Percentiles rank a stretch among this genome's conserved stretches.
Conservation (phyloP, 2,329 filamentous ascomycete genomes). For the Fusarium liriodendri region DNA sequence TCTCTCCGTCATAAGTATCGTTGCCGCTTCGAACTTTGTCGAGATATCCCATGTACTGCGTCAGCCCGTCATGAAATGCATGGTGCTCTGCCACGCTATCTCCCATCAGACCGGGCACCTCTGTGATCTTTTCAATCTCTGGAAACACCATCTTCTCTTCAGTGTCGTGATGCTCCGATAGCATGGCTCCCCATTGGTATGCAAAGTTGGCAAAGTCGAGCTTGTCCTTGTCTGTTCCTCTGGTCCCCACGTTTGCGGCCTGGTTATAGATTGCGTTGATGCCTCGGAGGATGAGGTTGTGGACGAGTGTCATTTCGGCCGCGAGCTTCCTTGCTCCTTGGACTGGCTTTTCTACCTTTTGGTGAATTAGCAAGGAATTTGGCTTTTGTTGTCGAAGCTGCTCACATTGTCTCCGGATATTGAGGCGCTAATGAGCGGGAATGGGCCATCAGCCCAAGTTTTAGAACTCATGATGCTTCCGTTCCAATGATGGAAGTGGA, state of each 20-base stretch:
- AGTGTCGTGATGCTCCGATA: constrained; percentile 52
- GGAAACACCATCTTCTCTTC: constrained; percentile 56
- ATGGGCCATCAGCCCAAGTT: constrained; percentile 50
- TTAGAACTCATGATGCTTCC: constrained; percentile 28
- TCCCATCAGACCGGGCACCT: constrained; percentile 53
- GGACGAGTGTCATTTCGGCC: constrained; percentile 49
- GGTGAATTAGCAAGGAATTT: background rate
- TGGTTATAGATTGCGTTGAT: constrained; percentile 54
- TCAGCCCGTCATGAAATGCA: constrained; percentile 51
- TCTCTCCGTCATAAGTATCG: constrained; percentile 47
- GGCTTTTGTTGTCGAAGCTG: background rate
- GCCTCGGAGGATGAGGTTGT: constrained; percentile 52
- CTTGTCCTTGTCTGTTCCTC: constrained; percentile 46
- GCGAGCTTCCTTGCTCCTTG: constrained; percentile 38
- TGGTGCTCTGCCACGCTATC: constrained; percentile 55
- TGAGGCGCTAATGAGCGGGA: constrained; percentile 44
- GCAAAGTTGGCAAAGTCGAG: constrained; percentile 49
- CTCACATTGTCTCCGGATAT: constrained; percentile 40
- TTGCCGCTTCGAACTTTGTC: constrained; percentile 41
- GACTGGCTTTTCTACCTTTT: constrained; percentile 29
- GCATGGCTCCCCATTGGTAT: constrained; percentile 45
- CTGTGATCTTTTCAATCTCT: constrained; percentile 49
- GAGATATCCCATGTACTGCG: constrained; percentile 48
- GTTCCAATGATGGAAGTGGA: background rate
- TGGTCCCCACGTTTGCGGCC: constrained; percentile 46